phyloP scores from a whole-genome alignment of 2,329 filamentous ascomycete genomes.

The Penicillium carneum region DNA sequence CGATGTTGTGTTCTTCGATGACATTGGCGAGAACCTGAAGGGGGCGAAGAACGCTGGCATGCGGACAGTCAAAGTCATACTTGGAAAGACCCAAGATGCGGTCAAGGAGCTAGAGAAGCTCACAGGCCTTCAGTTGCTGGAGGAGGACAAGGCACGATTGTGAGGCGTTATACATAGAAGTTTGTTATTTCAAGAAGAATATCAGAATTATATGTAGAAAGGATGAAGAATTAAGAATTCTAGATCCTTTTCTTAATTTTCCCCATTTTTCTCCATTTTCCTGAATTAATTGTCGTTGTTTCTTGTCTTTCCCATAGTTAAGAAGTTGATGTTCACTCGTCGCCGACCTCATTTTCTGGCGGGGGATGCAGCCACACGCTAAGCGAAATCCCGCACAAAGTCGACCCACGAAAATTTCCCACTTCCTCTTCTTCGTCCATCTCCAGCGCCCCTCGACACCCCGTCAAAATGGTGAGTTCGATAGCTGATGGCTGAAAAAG shows the following conservation, averaged over 20 bases:
- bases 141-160: conserved; percentile 49
- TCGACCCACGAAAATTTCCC: conserved; percentile 45
- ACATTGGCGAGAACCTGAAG: conserved; percentile 93
- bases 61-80: conserved; percentile 80
- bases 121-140: conserved; percentile 67
- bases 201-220: not conserved
- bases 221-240: not conserved
- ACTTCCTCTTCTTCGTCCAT: conserved; percentile 42
- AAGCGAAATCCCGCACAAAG: conserved; percentile 56
- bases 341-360: conserved; percentile 48
- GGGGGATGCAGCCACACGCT: conserved; percentile 49
- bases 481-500: conserved; percentile 37
- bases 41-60: conserved; percentile 77
- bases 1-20: conserved; percentile 87
- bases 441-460: conserved; percentile 46
- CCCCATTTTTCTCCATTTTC: conserved; percentile 2
- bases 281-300: not conserved
- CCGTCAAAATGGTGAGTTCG: conserved; percentile 56
- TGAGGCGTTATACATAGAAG: conserved; percentile 26
- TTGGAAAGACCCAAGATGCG: conserved; percentile 80
- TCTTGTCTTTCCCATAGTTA: conserved; percentile 1
- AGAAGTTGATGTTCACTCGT: conserved; percentile 41
- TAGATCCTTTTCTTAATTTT: conserved; percentile 17
- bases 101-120: conserved; percentile 79
- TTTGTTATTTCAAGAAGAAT: not conserved